Conservation (phyloP, 1,139 yeast genomes). For the Chernovozyma aurita region DNA sequence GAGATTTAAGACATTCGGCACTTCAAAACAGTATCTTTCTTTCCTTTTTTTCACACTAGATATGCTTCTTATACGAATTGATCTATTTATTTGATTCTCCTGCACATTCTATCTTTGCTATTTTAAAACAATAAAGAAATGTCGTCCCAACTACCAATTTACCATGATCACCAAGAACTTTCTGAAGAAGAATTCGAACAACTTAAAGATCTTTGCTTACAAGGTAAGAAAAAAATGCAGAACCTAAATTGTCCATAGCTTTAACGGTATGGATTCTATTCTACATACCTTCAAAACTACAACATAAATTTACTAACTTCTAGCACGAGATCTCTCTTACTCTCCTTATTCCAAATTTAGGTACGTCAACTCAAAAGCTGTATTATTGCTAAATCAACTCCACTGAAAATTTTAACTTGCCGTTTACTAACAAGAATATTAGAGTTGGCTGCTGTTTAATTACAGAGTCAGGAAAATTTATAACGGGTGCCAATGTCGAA, state of each 20-base stretch:
- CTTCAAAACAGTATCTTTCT: too few relatives aligned
- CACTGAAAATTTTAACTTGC: background rate
- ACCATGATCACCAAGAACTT: conserved; percentile 17
- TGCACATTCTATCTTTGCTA: too few relatives aligned
- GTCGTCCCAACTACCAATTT: conserved; percentile 4
- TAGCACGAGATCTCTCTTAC: conserved; percentile 56
- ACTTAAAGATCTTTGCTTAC: conserved; percentile 23
- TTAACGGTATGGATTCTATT: too few relatives aligned
- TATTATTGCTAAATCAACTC: too few relatives aligned
- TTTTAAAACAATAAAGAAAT: too few relatives aligned
- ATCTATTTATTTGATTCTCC: too few relatives aligned
- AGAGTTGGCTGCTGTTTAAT: conserved; percentile 81
- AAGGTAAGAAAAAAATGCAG: conserved; percentile 18
- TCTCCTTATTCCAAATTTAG: conserved; percentile 81
- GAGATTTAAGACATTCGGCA: too few relatives aligned
- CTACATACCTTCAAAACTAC: too few relatives aligned
- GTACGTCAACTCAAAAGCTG: too few relatives aligned
- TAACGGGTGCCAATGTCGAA: conserved; percentile 84
- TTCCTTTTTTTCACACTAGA: too few relatives aligned
- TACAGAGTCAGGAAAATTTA: conserved; percentile 43
- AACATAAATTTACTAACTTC: too few relatives aligned
- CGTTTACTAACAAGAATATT: conserved; percentile 24
- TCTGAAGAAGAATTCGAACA: conserved; percentile 21
- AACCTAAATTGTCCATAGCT: background rate
- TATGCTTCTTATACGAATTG: too few relatives aligned